phyloP scores from a whole-genome alignment of 1,139 yeast species.

The Waltiozyma sp. region DNA sequence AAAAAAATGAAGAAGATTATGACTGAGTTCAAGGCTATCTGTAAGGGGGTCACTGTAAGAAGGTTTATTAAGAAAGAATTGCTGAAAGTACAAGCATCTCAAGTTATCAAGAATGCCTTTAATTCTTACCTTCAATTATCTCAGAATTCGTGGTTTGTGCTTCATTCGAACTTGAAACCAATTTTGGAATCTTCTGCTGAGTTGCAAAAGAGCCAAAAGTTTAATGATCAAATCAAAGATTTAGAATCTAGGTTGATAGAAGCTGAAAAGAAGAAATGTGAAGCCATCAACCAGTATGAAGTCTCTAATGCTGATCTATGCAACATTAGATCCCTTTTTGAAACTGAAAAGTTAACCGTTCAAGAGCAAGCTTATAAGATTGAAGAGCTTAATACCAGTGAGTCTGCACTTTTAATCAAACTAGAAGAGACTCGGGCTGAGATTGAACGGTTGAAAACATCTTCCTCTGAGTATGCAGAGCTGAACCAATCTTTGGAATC shows the following conservation, averaged over 20 bases:
- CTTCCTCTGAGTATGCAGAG: constrained; percentile 25
- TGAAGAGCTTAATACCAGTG: constrained; percentile 27
- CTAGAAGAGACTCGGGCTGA: constrained; percentile 24
- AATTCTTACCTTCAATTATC: constrained; percentile 39
- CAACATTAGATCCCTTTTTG: constrained; percentile 24
- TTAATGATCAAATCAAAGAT: constrained; percentile 48
- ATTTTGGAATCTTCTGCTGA: constrained; percentile 57
- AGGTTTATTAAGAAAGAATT: constrained; percentile 38
- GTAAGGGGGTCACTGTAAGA: constrained; percentile 57
- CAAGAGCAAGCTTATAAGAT: constrained; percentile 33
- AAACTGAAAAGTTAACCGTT: constrained; percentile 29
- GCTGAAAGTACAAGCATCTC: constrained; percentile 59
- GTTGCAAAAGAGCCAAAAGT: constrained; percentile 40
- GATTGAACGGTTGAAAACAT: constrained; percentile 25
- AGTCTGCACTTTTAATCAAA: constrained; percentile 29
- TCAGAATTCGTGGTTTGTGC: constrained; percentile 71
- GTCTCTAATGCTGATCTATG: constrained; percentile 27
- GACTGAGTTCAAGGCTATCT: constrained; percentile 53
- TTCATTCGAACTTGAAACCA: constrained; percentile 68
- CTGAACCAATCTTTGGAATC: constrained; percentile 25
- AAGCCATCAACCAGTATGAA: constrained; percentile 20
- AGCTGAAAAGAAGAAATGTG: constrained; percentile 24
- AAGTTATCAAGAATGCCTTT: constrained; percentile 55
- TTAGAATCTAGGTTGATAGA: constrained; percentile 32
- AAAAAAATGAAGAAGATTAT: constrained; percentile 45